Percentiles rank a stretch among this genome's conserved stretches.
Evolutionary conservation across 2,329 filamentous ascomycete species (phyloP).

Genomic region (Gaeumannomyces tritici): DNA sequence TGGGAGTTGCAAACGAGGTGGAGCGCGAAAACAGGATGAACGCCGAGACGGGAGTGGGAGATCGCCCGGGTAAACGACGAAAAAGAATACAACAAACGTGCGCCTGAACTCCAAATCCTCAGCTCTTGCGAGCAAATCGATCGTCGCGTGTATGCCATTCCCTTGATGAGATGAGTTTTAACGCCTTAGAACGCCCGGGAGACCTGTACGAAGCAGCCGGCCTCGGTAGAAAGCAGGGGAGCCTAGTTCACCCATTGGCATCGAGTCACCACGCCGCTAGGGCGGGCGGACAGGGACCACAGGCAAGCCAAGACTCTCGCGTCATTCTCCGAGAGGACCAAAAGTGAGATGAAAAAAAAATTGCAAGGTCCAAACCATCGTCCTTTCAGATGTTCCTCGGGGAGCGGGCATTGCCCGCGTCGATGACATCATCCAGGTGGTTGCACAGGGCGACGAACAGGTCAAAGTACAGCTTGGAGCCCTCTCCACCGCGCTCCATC

Average conservation of each 20-base stretch:
- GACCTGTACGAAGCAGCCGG: conserved; percentile 7
- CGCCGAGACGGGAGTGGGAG: neutral
- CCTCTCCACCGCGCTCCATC: conserved; percentile 76
- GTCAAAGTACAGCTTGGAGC: conserved; percentile 90
- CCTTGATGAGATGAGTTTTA: neutral
- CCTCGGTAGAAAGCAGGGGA: conserved; percentile 5
- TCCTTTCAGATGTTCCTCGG: conserved; percentile 44
- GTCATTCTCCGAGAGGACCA: conserved; percentile 1
- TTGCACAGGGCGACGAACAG: conserved; percentile 98
- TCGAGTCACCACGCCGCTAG: neutral
- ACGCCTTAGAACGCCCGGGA: conserved; percentile 5
- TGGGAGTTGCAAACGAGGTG: conserved; percentile 29
- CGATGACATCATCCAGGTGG: conserved; percentile 92
- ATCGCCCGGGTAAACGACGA: conserved; percentile 2
- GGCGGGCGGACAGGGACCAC: neutral
- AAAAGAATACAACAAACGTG: conserved; percentile 5
- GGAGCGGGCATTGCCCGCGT: conserved; percentile 61
- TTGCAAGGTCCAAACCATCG: conserved; percentile 1
- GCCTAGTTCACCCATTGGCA: neutral
- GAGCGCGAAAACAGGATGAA: conserved; percentile 10
- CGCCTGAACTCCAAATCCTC: neutral
- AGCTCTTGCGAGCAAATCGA: neutral
- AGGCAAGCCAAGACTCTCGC: neutral
- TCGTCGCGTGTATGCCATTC: neutral
- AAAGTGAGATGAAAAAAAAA: conserved; percentile 1